These are phyloP conservation scores for Coniochaeta sp. DNA, from an alignment of 2,329 filamentous ascomycete genomes.

Conservation along the genomic window DNA sequence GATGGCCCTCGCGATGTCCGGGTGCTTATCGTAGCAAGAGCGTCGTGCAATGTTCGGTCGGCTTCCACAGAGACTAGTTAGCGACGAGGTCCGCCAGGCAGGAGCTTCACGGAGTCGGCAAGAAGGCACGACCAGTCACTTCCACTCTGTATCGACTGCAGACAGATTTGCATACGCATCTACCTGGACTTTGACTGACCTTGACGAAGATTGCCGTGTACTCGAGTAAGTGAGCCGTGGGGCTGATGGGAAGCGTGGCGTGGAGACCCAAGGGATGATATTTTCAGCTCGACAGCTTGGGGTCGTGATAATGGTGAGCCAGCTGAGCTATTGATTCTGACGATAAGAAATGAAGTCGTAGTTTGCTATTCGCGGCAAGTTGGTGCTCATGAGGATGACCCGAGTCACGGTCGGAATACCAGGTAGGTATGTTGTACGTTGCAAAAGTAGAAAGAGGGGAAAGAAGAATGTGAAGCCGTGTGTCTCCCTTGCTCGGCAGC, in stretches of 20 bases:
- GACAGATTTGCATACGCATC: neutral
- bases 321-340: neutral
- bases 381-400: neutral
- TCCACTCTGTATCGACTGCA: neutral
- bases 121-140: neutral
- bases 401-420: neutral
- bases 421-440: neutral
- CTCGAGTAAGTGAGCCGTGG: slow-evolving; percentile 2
- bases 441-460: neutral
- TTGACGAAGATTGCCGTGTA: neutral
- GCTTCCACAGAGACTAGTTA: neutral
- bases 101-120: neutral
- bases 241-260: neutral
- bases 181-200: neutral
- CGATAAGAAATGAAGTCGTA: neutral
- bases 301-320: neutral
- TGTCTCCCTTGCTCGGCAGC: slow-evolving; percentile 1
- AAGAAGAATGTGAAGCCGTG: neutral
- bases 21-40: neutral
- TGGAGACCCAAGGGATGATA: neutral
- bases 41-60: neutral
- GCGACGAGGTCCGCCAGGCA: neutral
- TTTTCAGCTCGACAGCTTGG: neutral
- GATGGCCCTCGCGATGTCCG: slow-evolving; percentile 24
- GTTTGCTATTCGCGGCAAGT: neutral